A percentile compares a stretch with the other conserved stretches of the same genome.
These are phyloP conservation scores for Pythium dissotocum DNA, from an alignment of 352 stramenopile species.

Conservation along the genomic window DNA sequence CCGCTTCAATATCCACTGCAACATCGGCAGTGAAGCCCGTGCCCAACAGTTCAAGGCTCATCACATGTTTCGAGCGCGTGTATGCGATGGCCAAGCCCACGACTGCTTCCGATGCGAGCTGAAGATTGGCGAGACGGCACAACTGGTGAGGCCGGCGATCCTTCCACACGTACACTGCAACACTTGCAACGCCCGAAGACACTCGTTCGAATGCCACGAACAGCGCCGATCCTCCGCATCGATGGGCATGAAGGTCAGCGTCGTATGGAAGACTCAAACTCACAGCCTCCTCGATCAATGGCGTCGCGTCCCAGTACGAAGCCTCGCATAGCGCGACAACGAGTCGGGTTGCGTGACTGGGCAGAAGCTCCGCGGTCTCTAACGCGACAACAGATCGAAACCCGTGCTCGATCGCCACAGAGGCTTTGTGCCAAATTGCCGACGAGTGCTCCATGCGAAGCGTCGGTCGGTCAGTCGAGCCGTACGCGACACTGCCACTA, in stretches of 20 bases:
- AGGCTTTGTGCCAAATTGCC: conserved; percentile 46
- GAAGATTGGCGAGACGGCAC: conserved; percentile 20
- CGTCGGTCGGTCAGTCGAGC: conserved; percentile 29
- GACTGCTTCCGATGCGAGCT: neutral
- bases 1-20: conserved; percentile 26
- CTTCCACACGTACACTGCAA: conserved; percentile 36
- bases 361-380: conserved; percentile 9
- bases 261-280: conserved; percentile 7
- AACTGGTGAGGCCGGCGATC: conserved; percentile 18
- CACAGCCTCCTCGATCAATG: conserved; percentile 46
- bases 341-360: conserved; percentile 20
- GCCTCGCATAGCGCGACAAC: conserved; percentile 68
- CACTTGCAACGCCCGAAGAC: conserved; percentile 1
- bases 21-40: conserved; percentile 17
- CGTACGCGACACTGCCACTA: conserved; percentile 16
- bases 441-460: conserved; percentile 19
- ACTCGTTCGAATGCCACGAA: conserved; percentile 20
- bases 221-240: conserved; percentile 18
- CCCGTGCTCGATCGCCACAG: conserved; percentile 39
- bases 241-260: conserved; percentile 11
- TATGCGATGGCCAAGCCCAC: conserved; percentile 22
- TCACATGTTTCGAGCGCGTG: neutral
- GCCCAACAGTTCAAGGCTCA: conserved; percentile 23
- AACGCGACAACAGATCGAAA: conserved; percentile 57
- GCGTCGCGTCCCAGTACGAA: conserved; percentile 68